Base-by-base conservation (phyloP, 2,329 filamentous ascomycete genomes). In the Fusarium algeriense region DNA sequence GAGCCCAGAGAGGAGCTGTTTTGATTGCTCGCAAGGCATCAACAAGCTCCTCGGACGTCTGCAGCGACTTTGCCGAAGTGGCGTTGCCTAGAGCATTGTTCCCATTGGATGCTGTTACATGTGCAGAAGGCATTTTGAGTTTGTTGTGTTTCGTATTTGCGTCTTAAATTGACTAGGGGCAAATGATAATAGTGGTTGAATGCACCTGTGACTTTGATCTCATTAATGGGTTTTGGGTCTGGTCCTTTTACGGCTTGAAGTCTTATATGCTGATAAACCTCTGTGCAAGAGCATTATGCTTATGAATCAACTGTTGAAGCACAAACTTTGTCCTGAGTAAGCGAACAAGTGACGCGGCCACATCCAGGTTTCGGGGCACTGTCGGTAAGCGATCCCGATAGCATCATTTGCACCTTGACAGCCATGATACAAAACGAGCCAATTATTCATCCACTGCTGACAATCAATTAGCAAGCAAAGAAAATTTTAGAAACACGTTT, bases 1-100 rank as follows among this genome's bases (percentile, higher is more conserved):
- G 81, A 2, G 79, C 78, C 86, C 85, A 87, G 2, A 87, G 76
- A 1, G 85, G 85, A 19, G 68, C 62, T 6, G 71, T 70, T 17
- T 73, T 38, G 6, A 52, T 52, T 6, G 12, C 30, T 12, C 15
- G 23, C 1, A 73, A 52, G 1, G 70, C 70, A 1, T 23, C 11
- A 0, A 70, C 56, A 3, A 65, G 30, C 2, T 64, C 58, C 0
- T 26, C 58, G 1, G 58, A 28, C 2, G 19, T 46, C 2, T 40
- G n/a, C 3, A 64, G 40, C 1, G n/a, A 17, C 26, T 54, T 35
- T 5, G 58, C 23, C 8, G 30, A 11, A 6, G 11, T 8, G 8
- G 4, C 12, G 4, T 37, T 10, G 12, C 7, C 26, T 12, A 8
- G 1, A n/a, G 6, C 1, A 1, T 23, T 3, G 6, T 2, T 7